Evolutionary conservation across 78 protist species (phyloP).

Genomic region (Trichosphaerium sp.): DNA sequence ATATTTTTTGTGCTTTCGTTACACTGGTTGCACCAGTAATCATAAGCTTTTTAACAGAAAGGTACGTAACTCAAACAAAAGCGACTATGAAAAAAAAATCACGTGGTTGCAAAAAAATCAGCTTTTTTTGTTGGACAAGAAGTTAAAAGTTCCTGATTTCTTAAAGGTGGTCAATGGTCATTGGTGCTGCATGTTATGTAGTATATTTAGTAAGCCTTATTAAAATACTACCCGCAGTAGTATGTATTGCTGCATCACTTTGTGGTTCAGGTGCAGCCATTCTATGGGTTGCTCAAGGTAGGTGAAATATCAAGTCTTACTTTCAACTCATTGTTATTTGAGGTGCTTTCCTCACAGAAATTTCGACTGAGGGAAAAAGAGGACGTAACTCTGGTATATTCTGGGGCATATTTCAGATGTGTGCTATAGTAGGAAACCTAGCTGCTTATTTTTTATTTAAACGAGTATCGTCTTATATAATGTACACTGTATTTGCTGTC

Average conservation of each 20-base stretch:
- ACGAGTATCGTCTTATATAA: too few species aligned
- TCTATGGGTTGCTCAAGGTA: conserved; percentile 1
- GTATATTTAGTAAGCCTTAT: background rate
- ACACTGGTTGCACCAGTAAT: too few species aligned
- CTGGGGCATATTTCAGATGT: conserved; percentile 6
- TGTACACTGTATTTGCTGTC: background rate
- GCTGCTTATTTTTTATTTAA: background rate
- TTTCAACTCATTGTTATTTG: too few species aligned
- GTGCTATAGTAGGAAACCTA: background rate
- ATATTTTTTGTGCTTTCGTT: too few species aligned
- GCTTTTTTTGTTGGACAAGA: too few species aligned
- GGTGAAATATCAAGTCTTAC: too few species aligned
- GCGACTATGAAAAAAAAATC: too few species aligned
- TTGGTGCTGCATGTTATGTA: background rate
- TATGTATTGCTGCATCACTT: background rate
- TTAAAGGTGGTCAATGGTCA: background rate
- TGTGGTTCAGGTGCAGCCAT: conserved; percentile 5
- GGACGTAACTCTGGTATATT: background rate
- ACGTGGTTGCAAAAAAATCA: too few species aligned
- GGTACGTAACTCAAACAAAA: too few species aligned
- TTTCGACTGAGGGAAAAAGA: background rate
- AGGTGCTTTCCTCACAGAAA: background rate
- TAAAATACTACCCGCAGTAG: background rate
- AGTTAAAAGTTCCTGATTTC: too few species aligned
- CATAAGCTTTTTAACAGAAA: too few species aligned